phyloP scores from a whole-genome alignment of 1,139 yeast genomes.

The Scheffersomyces titani region DNA sequence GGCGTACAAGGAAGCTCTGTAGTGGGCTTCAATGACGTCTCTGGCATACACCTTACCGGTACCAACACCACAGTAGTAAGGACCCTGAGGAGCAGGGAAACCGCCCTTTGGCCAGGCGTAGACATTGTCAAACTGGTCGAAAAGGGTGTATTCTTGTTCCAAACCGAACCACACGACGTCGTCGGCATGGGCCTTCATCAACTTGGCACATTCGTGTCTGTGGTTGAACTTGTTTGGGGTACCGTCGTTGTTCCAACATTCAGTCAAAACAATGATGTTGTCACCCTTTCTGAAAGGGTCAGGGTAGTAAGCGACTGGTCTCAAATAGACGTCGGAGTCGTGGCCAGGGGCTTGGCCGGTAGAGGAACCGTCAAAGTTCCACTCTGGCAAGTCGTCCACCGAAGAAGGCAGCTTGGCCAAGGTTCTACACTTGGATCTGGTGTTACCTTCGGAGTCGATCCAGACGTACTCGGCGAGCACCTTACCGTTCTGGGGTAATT shows the following conservation, averaged over 20 bases:
- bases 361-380: constrained; percentile 99
- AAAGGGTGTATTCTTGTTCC: constrained; percentile 97
- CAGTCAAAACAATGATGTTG: constrained; percentile 90
- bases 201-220: constrained; percentile 95
- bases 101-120: constrained; percentile 99
- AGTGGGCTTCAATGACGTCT: constrained; percentile 98
- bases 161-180: constrained; percentile 96
- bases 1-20: constrained; percentile 94
- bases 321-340: constrained; percentile 90
- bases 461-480: constrained; percentile 96
- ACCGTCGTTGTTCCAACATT: constrained; percentile 98
- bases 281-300: constrained; percentile 99
- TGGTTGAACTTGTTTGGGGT: constrained; percentile 98
- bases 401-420: constrained; percentile 66
- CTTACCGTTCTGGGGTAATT: constrained; percentile 81
- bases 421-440: constrained; percentile 95
- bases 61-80: constrained; percentile 99
- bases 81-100: constrained; percentile 99
- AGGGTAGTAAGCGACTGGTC: constrained; percentile 91
- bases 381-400: constrained; percentile 90
- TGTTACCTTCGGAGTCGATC: constrained; percentile 91
- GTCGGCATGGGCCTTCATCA: constrained; percentile 87
- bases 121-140: constrained; percentile 85
- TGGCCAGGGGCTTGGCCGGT: constrained; percentile 99
- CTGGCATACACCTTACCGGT: constrained; percentile 97